phyloP scores from a whole-genome alignment of 225 moss, liverwort and hornwort genomes.

The Polytrichum formosum region DNA sequence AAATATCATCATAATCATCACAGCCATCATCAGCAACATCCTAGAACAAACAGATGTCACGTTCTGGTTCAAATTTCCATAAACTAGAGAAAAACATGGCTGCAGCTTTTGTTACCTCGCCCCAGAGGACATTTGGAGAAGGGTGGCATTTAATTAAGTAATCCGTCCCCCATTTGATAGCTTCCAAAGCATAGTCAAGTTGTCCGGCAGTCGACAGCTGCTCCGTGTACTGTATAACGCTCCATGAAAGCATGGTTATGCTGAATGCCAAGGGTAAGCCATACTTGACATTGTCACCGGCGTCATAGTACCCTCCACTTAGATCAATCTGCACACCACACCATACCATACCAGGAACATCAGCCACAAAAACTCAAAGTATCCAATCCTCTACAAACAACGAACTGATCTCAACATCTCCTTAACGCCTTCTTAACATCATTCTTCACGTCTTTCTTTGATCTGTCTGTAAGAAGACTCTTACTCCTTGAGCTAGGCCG shows the following conservation, averaged over 20 bases:
- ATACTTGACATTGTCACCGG: slow-evolving; percentile 63
- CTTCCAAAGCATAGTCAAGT: slow-evolving; percentile 36
- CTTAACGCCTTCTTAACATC: background rate
- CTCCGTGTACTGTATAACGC: slow-evolving; percentile 33
- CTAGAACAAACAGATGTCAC: background rate
- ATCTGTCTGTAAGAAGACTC: background rate
- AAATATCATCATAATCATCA: background rate
- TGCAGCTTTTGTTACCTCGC: slow-evolving; percentile 22
- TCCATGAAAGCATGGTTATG: slow-evolving; percentile 54
- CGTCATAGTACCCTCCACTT: slow-evolving; percentile 58
- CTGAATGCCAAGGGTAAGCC: slow-evolving; percentile 69
- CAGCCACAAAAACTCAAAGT: background rate
- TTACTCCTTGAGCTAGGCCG: slow-evolving; percentile 33
- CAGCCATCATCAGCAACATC: background rate
- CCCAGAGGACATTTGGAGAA: slow-evolving; percentile 38
- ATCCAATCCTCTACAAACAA: background rate
- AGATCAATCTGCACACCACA: slow-evolving; percentile 37
- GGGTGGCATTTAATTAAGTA: slow-evolving; percentile 65
- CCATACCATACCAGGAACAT: background rate
- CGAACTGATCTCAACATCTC: background rate
- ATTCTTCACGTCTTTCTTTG: background rate
- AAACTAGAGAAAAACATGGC: background rate
- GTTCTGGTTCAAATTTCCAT: background rate
- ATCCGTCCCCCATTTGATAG: slow-evolving; percentile 61
- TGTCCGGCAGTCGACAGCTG: slow-evolving; percentile 31